Evolutionary conservation across 2,329 filamentous ascomycete genomes (phyloP).

Genomic region (Cadophora gregata): DNA sequence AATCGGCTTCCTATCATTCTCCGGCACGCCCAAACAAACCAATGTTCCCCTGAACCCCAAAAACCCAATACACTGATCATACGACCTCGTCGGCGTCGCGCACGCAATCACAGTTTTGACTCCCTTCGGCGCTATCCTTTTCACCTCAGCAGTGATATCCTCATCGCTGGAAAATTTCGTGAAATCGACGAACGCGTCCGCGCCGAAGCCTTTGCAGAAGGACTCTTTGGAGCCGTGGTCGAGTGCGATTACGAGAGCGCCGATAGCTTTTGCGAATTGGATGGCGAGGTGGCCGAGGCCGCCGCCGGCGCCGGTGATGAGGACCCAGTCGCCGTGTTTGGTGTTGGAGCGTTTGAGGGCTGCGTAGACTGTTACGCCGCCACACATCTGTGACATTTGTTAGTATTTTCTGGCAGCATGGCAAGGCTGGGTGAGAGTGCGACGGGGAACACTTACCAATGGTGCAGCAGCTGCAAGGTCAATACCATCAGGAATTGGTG

Average conservation of each 20-base stretch:
- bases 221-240: constrained; percentile 63
- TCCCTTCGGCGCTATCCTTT: constrained; percentile 41
- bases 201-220: constrained; percentile 59
- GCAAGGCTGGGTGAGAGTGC: neutral
- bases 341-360: constrained; percentile 64
- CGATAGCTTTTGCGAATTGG: constrained; percentile 62
- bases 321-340: constrained; percentile 48
- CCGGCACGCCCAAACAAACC: constrained; percentile 55
- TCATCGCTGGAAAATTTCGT: constrained; percentile 54
- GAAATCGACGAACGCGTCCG: constrained; percentile 68
- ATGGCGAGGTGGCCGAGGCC: constrained; percentile 65
- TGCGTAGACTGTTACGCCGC: constrained; percentile 68
- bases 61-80: constrained; percentile 51
- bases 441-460: neutral
- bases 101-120: constrained; percentile 51
- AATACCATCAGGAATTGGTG: constrained; percentile 57
- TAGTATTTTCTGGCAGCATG: too few relatives aligned
- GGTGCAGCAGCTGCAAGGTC: constrained; percentile 66
- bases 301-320: constrained; percentile 63
- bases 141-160: constrained; percentile 49
- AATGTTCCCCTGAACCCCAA: constrained; percentile 53
- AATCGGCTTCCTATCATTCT: constrained; percentile 49
- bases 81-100: constrained; percentile 52
- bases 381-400: constrained; percentile 52
- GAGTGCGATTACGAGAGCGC: constrained; percentile 65